Percentiles rank a stretch among this genome's conserved stretches.
These are phyloP conservation scores for Candolleomyces aberdarensis DNA, from an alignment of 768 basidiomycete genomes.

Conservation along the genomic window DNA sequence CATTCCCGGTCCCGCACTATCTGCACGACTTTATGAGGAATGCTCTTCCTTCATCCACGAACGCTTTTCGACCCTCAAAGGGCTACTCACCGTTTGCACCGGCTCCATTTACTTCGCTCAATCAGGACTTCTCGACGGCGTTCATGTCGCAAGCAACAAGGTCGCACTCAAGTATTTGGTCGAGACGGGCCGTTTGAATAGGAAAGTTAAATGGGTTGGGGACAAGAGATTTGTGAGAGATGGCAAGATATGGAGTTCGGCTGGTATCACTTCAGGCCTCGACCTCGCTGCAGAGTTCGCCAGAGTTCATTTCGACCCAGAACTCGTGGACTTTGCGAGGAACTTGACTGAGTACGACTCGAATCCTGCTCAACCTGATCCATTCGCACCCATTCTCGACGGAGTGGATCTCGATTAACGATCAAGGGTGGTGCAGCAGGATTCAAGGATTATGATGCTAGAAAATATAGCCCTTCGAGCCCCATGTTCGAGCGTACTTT, in stretches of 20 bases:
- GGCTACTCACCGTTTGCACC: slow-evolving; percentile 19
- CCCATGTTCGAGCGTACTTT: too few relatives aligned
- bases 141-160: slow-evolving; percentile 20
- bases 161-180: not conserved
- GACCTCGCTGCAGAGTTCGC: slow-evolving; percentile 25
- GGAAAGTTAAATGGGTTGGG: slow-evolving; percentile 24
- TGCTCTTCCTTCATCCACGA: slow-evolving; percentile 13
- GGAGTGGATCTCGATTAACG: slow-evolving; percentile 9
- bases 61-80: slow-evolving; percentile 6
- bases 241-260: slow-evolving; percentile 26
- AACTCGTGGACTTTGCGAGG: slow-evolving; percentile 15
- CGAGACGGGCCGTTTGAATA: slow-evolving; percentile 6
- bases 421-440: too few relatives aligned
- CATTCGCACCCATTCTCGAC: slow-evolving; percentile 18
- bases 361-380: slow-evolving; percentile 20
- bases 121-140: slow-evolving; percentile 20
- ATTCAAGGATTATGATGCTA: too few relatives aligned
- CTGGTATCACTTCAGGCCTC: slow-evolving; percentile 22
- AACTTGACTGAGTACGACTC: slow-evolving; percentile 17
- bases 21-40: slow-evolving; percentile 9
- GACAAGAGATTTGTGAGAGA: slow-evolving; percentile 22
- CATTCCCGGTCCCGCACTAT: slow-evolving; percentile 16
- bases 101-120: slow-evolving; percentile 17
- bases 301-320: slow-evolving; percentile 17
- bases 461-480: too few relatives aligned